These are phyloP conservation scores for Geotrichum histeridarum DNA, from an alignment of 1,139 yeast species.

Conservation along the genomic window DNA sequence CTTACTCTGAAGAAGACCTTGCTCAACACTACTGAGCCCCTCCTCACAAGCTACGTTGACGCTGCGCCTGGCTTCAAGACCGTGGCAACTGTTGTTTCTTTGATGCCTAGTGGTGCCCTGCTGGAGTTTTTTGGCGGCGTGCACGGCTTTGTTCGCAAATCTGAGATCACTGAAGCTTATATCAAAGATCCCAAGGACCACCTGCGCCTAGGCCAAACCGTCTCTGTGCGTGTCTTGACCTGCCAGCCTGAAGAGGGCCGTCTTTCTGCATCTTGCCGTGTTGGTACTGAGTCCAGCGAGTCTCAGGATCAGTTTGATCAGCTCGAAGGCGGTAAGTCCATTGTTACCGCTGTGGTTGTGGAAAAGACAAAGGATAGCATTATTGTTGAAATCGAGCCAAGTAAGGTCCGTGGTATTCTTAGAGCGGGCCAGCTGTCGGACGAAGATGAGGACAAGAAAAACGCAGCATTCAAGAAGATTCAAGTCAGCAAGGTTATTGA, in stretches of 20 bases:
- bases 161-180: conserved; percentile 86
- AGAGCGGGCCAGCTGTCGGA: conserved; percentile 70
- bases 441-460: conserved; percentile 77
- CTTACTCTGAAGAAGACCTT: conserved; percentile 81
- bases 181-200: conserved; percentile 74
- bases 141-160: conserved; percentile 75
- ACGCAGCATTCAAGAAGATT: conserved; percentile 73
- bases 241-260: conserved; percentile 54
- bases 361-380: conserved; percentile 67
- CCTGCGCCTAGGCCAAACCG: conserved; percentile 79
- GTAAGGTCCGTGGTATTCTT: conserved; percentile 64
- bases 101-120: conserved; percentile 58
- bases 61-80: conserved; percentile 59
- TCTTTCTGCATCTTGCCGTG: conserved; percentile 68
- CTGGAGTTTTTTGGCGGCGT: conserved; percentile 77
- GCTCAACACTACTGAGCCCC: conserved; percentile 60
- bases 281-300: conserved; percentile 43
- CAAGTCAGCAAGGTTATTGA: conserved; percentile 68
- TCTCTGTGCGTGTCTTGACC: conserved; percentile 59
- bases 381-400: conserved; percentile 56
- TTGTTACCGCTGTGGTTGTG: conserved; percentile 57
- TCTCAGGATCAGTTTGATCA: conserved; percentile 41
- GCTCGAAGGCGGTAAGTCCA: conserved; percentile 56
- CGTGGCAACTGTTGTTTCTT: conserved; percentile 67
- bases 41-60: conserved; percentile 49